These are phyloP conservation scores for Schizopora paradoxa DNA, from an alignment of 1,284 basidiomycete species.

Conservation along the genomic window DNA sequence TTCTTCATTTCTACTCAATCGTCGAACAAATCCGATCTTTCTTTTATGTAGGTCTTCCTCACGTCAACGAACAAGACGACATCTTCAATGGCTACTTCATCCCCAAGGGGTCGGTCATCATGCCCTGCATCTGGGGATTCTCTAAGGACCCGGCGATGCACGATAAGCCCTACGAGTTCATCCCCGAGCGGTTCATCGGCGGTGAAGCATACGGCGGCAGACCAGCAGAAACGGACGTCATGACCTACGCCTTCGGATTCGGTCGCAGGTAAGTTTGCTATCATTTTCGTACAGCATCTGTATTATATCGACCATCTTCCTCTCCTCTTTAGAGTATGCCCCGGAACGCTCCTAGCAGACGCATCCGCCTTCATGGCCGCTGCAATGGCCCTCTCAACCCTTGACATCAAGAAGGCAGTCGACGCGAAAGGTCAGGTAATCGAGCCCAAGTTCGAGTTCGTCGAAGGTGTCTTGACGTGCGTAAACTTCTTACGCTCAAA, in stretches of 20 bases:
- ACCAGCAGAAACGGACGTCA: not conserved
- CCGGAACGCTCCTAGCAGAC: conserved; percentile 8
- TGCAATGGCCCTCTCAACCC: conserved; percentile 8
- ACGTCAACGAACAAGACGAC: conserved; percentile 16
- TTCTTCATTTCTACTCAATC: not conserved
- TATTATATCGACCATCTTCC: conserved; percentile 9
- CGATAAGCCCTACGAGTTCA: conserved; percentile 16
- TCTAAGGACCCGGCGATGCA: conserved; percentile 14
- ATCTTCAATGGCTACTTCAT: conserved; percentile 13
- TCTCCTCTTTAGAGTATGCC: conserved; percentile 10
- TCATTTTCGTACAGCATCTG: not conserved
- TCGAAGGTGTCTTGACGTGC: conserved; percentile 19
- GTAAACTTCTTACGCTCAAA: not conserved
- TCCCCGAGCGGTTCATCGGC: conserved; percentile 17
- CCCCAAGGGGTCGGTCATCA: conserved; percentile 14
- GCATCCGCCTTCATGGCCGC: conserved; percentile 12
- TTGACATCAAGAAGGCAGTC: conserved; percentile 12
- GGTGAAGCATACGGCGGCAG: not conserved
- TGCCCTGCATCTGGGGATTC: conserved; percentile 17
- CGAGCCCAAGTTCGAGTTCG: conserved; percentile 14
- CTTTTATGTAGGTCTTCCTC: conserved; percentile 14
- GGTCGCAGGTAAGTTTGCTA: conserved; percentile 22
- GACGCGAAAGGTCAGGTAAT: conserved; percentile 13
- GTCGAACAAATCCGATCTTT: not conserved
- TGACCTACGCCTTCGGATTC: conserved; percentile 6